A percentile compares a stretch with the other conserved stretches of the same genome.
These are phyloP conservation scores for Wickerhamomyces sp. DNA, from an alignment of 1,139 yeast species.

Conservation along the genomic window DNA sequence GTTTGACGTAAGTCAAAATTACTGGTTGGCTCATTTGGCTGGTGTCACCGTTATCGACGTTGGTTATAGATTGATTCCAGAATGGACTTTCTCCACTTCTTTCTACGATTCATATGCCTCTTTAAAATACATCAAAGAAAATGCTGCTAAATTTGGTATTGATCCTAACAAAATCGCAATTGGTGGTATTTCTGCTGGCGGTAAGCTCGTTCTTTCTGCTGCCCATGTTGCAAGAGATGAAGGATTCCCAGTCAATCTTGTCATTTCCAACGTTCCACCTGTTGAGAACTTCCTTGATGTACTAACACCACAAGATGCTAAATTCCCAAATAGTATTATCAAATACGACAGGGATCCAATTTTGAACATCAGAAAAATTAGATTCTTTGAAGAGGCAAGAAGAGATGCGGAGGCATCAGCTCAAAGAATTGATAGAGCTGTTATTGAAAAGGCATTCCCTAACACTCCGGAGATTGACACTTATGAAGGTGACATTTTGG, in stretches of 20 bases:
- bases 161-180: slow-evolving; percentile 26
- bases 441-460: slow-evolving; percentile 21
- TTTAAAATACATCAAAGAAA: slow-evolving; percentile 23
- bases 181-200: slow-evolving; percentile 29
- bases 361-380: slow-evolving; percentile 28
- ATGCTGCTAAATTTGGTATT: slow-evolving; percentile 28
- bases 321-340: slow-evolving; percentile 18
- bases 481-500: slow-evolving; percentile 2
- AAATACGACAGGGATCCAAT: slow-evolving; percentile 28
- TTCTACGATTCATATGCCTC: slow-evolving; percentile 25
- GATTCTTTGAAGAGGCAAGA: slow-evolving; percentile 26
- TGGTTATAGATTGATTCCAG: slow-evolving; percentile 33
- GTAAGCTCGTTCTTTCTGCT: slow-evolving; percentile 24
- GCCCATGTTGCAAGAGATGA: slow-evolving; percentile 24
- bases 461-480: slow-evolving; percentile 13
- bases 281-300: slow-evolving; percentile 23
- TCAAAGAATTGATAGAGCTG: slow-evolving; percentile 21
- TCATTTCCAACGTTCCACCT: slow-evolving; percentile 32
- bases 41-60: slow-evolving; percentile 30
- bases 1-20: slow-evolving; percentile 25
- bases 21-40: slow-evolving; percentile 17
- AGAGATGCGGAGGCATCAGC: slow-evolving; percentile 10
- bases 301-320: slow-evolving; percentile 24
- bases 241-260: slow-evolving; percentile 23
- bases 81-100: slow-evolving; percentile 23